A percentile compares a stretch with the other conserved stretches of the same genome.
These are phyloP conservation scores for Aspergillus unguis DNA, from an alignment of 2,329 filamentous ascomycete genomes.

Conservation along the genomic window DNA sequence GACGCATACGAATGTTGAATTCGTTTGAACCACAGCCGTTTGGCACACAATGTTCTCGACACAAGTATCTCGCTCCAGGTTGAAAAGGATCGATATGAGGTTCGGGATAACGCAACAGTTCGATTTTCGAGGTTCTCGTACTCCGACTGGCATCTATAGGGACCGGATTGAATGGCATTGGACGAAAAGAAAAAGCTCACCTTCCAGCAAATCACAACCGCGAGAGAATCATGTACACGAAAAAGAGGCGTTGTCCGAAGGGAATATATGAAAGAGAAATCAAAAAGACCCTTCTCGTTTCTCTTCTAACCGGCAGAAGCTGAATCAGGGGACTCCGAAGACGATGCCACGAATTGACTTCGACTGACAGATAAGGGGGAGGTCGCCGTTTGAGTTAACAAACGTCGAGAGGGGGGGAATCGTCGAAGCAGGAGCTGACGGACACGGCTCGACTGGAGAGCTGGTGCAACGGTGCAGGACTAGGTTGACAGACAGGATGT, in stretches of 20 bases:
- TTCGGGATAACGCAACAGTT: neutral
- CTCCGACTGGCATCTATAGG: slow-evolving; percentile 5
- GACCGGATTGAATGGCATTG: neutral
- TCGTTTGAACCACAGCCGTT: slow-evolving; percentile 9
- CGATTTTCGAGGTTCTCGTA: neutral
- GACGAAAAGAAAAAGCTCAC: slow-evolving; percentile 18
- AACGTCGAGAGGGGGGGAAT: slow-evolving; percentile 33
- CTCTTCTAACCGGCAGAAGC: slow-evolving; percentile 41
- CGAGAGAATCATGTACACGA: slow-evolving; percentile 25
- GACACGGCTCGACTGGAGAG: slow-evolving; percentile 40
- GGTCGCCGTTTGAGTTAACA: slow-evolving; percentile 40
- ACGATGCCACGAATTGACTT: slow-evolving; percentile 32
- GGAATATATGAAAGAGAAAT: slow-evolving; percentile 23
- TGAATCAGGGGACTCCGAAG: slow-evolving; percentile 33
- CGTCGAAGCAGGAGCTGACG: slow-evolving; percentile 37
- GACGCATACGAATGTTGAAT: slow-evolving; percentile 12
- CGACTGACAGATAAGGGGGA: slow-evolving; percentile 27
- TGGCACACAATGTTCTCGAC: slow-evolving; percentile 2
- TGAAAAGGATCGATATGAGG: neutral
- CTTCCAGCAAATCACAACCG: slow-evolving; percentile 24
- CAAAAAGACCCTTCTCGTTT: slow-evolving; percentile 30
- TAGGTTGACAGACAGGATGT: slow-evolving; percentile 24
- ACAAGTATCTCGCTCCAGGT: too few relatives aligned
- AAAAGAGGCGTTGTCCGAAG: slow-evolving; percentile 21
- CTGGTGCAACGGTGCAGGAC: slow-evolving; percentile 30